Evolutionary conservation across 495 filamentous ascomycete species (phyloP).

Genomic region (Schizothecium vesticola): DNA sequence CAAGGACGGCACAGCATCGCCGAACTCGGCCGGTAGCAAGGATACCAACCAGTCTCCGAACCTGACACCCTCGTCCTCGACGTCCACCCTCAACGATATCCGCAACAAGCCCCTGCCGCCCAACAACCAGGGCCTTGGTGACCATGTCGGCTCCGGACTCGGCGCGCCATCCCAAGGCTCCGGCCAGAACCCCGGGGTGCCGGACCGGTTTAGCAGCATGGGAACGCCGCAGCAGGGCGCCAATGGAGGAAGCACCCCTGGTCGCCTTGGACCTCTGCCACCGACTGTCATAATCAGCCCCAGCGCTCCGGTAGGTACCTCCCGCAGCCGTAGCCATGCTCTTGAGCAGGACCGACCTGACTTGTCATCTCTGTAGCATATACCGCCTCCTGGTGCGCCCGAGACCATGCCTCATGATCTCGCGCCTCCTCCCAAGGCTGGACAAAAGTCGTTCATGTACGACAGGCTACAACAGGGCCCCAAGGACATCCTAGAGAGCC

Average conservation of each 20-base stretch:
- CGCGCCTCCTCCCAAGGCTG: conserved; percentile 74
- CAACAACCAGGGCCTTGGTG: conserved; percentile 55
- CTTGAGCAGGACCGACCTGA: conserved; percentile 19
- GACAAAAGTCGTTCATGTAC: conserved; percentile 81
- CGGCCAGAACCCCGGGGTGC: conserved; percentile 23
- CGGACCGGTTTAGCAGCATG: conserved; percentile 42
- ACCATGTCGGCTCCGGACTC: conserved; percentile 35
- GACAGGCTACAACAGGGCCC: conserved; percentile 90
- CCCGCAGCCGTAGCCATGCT: conserved; percentile 2
- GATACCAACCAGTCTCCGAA: conserved; percentile 53
- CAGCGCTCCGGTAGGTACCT: conserved; percentile 75
- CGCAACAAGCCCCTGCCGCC: conserved; percentile 75
- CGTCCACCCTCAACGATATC: conserved; percentile 76
- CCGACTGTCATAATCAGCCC: conserved; percentile 96
- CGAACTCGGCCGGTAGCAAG: conserved; percentile 55
- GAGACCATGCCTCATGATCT: conserved; percentile 99
- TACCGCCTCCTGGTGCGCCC: conserved; percentile 84
- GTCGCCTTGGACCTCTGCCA: conserved; percentile 63
- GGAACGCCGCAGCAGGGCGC: conserved; percentile 36
- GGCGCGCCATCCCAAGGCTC: conserved; percentile 35
- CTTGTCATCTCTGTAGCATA: conserved; percentile 55
- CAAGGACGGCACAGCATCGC: conserved; percentile 70
- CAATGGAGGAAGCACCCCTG: conserved; percentile 64
- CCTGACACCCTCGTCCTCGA: conserved; percentile 74
- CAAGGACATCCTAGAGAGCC: conserved; percentile 91